phyloP scores from a whole-genome alignment of 495 filamentous ascomycete genomes.

The Pseudomonodictys pantanalensis region DNA sequence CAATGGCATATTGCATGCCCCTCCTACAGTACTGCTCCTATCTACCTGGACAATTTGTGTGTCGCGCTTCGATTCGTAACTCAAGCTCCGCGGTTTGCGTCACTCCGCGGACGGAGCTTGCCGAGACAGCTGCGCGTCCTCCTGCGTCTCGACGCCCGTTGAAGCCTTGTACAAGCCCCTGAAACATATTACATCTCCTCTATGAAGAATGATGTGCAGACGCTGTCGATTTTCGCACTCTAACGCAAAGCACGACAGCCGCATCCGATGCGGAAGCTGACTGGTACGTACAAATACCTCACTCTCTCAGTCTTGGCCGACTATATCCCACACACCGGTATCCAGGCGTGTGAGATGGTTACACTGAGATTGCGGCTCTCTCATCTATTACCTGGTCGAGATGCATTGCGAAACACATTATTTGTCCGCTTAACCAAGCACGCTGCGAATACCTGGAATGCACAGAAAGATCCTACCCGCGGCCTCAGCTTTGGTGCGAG shows the following conservation, averaged over 20 bases:
- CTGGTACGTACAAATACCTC: constrained; percentile 31
- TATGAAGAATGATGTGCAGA: constrained; percentile 7
- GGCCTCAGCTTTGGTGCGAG: neutral
- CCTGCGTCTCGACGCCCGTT: too few relatives aligned
- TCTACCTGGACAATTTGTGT: too few relatives aligned
- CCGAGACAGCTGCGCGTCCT: too few relatives aligned
- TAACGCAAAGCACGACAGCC: constrained; percentile 2
- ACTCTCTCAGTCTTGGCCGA: constrained; percentile 5
- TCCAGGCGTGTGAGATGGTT: constrained; percentile 12
- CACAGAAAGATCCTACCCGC: neutral
- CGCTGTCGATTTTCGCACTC: constrained; percentile 4
- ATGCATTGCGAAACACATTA: neutral
- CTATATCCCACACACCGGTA: constrained; percentile 19
- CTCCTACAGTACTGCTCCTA: too few relatives aligned
- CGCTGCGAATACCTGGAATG: constrained; percentile 21
- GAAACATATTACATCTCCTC: constrained; percentile 4
- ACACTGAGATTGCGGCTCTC: constrained; percentile 21
- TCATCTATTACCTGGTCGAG: constrained; percentile 12
- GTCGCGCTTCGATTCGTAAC: too few relatives aligned
- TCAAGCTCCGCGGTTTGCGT: too few relatives aligned
- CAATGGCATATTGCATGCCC: too few relatives aligned
- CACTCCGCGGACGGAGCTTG: too few relatives aligned
- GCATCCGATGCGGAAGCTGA: constrained; percentile 23
- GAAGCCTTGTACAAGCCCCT: neutral
- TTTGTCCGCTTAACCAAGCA: constrained; percentile 7